Base-by-base conservation (phyloP, 1,284 basidiomycete species). In the Fomitopsis schrenkii region DNA sequence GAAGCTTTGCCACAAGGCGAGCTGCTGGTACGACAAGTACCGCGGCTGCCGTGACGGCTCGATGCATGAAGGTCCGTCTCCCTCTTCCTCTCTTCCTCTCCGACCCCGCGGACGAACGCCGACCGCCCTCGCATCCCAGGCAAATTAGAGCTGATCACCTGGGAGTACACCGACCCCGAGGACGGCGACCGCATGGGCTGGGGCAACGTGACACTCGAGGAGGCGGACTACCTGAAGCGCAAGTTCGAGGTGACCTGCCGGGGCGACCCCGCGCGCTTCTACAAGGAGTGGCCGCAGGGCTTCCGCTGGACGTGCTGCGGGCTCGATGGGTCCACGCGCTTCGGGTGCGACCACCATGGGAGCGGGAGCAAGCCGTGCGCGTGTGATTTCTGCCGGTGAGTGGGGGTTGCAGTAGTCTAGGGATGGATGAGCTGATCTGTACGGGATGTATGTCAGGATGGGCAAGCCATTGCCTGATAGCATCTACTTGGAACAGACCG, bases 271-370 rank as follows among this genome's bases (percentile, higher is more conserved):
- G 6, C 33, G 14, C 33, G 33, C 52, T 53, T 53, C 52, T 53
- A 36, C 52, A 38, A 22, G 19, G 15, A 38, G 36, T 35, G 33
- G 17, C 33, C 52, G n/a, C 52, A 35, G 19, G 52, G 52, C 33
- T 53, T 53, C 52, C 52, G 52, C 15, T 53, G 36, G 52, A 53
- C 52, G 52, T 53, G 52, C 33, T 53, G 52, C 52, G 36, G 35
- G 15, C 10, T 38, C 26, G 52, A 53, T 33, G 36, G 33, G 3
- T n/a, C 8, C 3, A 38, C 19, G 52, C 33, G 22, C 52, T 53
- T 35, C 52, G 36, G 52, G 26, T 53, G 52, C 35, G 52, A 53
- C 36, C 33, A 53, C 52, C 52, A 38, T n/a, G 52, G 52, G 33
- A 22, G 26, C 15, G 52, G 52, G 22, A 22, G 22, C 22, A 22